A percentile compares a stretch with the other conserved stretches of the same genome.
Evolutionary conservation across 257 asterid genomes (phyloP).

Genomic region (Fraxinus anomala): DNA sequence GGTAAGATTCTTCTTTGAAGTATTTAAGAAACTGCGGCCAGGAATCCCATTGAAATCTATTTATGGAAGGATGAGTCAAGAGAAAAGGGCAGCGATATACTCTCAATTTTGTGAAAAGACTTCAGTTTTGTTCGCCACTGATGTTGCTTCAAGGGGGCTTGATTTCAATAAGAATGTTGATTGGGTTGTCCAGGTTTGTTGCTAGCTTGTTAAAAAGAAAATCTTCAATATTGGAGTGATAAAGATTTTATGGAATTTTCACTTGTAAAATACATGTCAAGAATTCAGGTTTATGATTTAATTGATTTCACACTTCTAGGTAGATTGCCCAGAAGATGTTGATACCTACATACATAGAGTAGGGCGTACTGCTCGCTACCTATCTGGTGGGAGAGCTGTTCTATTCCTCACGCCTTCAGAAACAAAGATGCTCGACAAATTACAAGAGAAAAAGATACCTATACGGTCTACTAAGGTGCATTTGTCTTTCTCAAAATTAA

Average conservation of each 20-base stretch:
- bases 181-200: constrained; percentile 96
- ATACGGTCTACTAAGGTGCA: constrained; percentile 63
- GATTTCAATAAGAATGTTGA: constrained; percentile 88
- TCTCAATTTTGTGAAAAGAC: constrained; percentile 71
- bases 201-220: constrained; percentile 7
- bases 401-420: constrained; percentile 86
- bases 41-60: constrained; percentile 85
- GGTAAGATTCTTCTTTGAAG: constrained; percentile 81
- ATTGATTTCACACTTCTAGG: constrained; percentile 45
- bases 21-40: constrained; percentile 95
- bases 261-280: background rate
- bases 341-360: constrained; percentile 95
- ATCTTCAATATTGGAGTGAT: background rate
- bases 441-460: constrained; percentile 83
- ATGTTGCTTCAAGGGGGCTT: constrained; percentile 95
- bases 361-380: constrained; percentile 97
- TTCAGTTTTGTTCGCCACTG: constrained; percentile 78
- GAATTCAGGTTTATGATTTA: background rate
- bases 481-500: constrained; percentile 12
- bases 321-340: constrained; percentile 94
- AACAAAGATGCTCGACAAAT: constrained; percentile 71
- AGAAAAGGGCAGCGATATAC: constrained; percentile 74
- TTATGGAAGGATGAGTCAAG: constrained; percentile 94
- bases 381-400: constrained; percentile 80
- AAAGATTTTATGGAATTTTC: background rate